These are phyloP conservation scores for Penicillium sp. DNA, from an alignment of 2,329 filamentous ascomycete genomes.

Conservation along the genomic window DNA sequence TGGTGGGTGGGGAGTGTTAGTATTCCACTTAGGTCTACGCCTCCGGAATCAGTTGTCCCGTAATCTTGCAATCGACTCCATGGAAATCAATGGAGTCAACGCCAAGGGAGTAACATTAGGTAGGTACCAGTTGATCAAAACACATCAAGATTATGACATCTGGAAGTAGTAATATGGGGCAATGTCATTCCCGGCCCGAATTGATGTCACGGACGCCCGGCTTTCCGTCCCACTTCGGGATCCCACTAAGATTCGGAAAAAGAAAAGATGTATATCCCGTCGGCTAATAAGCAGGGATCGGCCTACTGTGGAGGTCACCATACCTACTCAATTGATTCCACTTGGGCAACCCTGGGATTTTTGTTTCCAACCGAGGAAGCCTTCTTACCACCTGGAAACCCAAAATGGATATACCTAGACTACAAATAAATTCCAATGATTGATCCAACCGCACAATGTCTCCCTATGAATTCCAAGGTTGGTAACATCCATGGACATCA, in stretches of 20 bases:
- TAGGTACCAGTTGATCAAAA: no score
- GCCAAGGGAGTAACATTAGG: no score
- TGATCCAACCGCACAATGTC: no score
- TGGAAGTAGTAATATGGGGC: no score
- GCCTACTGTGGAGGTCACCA: neutral
- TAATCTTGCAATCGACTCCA: no score
- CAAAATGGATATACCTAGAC: no score
- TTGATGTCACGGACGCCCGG: neutral
- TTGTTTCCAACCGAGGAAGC: no score
- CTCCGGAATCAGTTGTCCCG: neutral
- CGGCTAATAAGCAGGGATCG: conserved; percentile 3
- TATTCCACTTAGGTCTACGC: neutral
- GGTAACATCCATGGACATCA: neutral
- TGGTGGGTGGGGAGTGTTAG: neutral
- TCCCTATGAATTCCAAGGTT: neutral
- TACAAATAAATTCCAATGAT: no score
- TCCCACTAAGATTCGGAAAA: conserved; percentile 1
- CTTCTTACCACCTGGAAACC: no score
- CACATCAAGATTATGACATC: no score
- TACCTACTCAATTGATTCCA: neutral
- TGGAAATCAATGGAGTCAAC: no score
- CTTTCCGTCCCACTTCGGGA: neutral
- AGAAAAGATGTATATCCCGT: neutral
- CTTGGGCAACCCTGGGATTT: neutral
- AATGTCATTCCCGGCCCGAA: conserved; percentile 1